Conservation (phyloP, 345 rosid species). For the Populus nigra region DNA sequence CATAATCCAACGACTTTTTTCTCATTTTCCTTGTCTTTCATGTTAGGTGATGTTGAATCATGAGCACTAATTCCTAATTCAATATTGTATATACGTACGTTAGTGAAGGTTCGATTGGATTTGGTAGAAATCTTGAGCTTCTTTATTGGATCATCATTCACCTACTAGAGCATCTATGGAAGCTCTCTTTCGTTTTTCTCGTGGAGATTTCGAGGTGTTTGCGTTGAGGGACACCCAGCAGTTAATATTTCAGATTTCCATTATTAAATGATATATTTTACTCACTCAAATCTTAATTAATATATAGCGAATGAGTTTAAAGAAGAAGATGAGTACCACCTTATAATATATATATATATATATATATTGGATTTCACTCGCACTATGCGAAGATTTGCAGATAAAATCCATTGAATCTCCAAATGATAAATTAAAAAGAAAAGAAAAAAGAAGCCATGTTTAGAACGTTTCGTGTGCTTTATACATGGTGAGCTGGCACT, state of each 20-base stretch:
- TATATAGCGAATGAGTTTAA: no score
- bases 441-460: no score
- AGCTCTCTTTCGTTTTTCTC: background rate
- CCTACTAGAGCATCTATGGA: background rate
- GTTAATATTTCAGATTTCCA: no score
- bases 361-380: background rate
- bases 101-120: background rate
- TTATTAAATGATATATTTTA: no score
- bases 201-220: no score
- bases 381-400: background rate
- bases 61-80: background rate
- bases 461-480: background rate
- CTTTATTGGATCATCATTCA: background rate
- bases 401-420: background rate
- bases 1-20: background rate
- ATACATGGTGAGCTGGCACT: no score
- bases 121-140: background rate
- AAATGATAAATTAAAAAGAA: no score
- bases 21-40: background rate
- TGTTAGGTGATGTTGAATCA: conserved; percentile 2
- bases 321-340: background rate
- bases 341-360: background rate
- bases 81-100: no score
- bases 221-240: background rate
- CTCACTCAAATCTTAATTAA: no score